Percentiles rank a stretch among this genome's conserved stretches.
Evolutionary conservation across 352 stramenopile species (phyloP).

Genomic region (Stramenopiles sp.): DNA sequence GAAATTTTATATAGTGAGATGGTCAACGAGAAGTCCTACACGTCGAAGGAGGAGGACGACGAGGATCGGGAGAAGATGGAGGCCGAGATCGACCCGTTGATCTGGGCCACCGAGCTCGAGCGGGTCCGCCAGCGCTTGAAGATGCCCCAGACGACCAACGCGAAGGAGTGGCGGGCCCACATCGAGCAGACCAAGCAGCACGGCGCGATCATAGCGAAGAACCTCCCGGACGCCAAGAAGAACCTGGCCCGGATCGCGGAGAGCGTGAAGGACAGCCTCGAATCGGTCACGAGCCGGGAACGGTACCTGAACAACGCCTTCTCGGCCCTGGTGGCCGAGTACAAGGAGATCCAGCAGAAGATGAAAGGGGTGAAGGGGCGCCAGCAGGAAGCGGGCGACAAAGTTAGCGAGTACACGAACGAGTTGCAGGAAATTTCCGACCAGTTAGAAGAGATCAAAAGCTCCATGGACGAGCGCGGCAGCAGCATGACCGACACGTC

Average conservation of each 20-base stretch:
- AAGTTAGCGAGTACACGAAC: conserved; percentile 28
- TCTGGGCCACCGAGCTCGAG: conserved; percentile 36
- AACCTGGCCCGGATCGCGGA: conserved; percentile 19
- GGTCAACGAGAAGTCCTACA: not conserved
- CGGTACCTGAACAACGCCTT: conserved; percentile 37
- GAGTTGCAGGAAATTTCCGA: conserved; percentile 30
- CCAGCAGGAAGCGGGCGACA: conserved; percentile 20
- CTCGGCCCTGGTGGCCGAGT: conserved; percentile 28
- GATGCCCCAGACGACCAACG: not conserved
- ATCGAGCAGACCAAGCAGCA: conserved; percentile 32
- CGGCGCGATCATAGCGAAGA: conserved; percentile 17
- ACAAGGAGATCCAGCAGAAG: conserved; percentile 25
- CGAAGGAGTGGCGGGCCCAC: conserved; percentile 36
- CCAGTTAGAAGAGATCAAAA: conserved; percentile 34
- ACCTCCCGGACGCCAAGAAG: conserved; percentile 23
- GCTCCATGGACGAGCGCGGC: conserved; percentile 29
- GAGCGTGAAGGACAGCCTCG: conserved; percentile 28
- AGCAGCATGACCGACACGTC: conserved; percentile 37
- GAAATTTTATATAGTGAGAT: not conserved
- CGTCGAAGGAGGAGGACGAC: conserved; percentile 22
- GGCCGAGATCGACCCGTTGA: conserved; percentile 26
- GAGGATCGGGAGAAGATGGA: conserved; percentile 25
- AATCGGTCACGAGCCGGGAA: conserved; percentile 33
- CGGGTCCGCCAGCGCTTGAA: conserved; percentile 30
- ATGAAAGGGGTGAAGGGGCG: conserved; percentile 23